These are phyloP conservation scores for Zasmidium citrigriseum DNA, from an alignment of 2,329 filamentous ascomycete species.

Conservation along the genomic window DNA sequence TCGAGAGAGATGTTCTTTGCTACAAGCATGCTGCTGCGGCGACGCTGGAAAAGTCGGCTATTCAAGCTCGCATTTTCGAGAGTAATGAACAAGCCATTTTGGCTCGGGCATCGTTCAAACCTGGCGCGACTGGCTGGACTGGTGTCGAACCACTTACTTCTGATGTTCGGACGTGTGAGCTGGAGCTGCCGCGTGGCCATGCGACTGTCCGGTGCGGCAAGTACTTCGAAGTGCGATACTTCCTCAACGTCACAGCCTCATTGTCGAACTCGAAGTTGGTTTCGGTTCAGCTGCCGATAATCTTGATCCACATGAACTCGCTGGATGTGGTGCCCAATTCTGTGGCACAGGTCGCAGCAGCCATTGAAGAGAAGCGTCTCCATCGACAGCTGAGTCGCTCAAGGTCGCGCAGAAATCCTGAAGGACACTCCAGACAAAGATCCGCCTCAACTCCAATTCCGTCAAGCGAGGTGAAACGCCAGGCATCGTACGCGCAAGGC, in stretches of 20 bases:
- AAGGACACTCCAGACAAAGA: conserved; percentile 19
- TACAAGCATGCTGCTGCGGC: conserved; percentile 53
- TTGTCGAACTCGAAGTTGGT: conserved; percentile 51
- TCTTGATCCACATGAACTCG: conserved; percentile 60
- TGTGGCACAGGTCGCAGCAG: conserved; percentile 56
- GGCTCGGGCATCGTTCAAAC: conserved; percentile 45
- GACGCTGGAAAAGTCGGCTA: conserved; percentile 51
- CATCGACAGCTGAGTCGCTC: conserved; percentile 19
- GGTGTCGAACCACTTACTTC: conserved; percentile 49
- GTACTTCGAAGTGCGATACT: conserved; percentile 59
- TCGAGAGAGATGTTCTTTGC: conserved; percentile 53
- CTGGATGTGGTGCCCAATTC: conserved; percentile 58
- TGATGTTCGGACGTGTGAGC: conserved; percentile 51
- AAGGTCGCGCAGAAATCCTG: conserved; percentile 7
- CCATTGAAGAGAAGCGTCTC: conserved; percentile 52
- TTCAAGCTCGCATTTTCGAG: conserved; percentile 55
- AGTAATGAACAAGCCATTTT: conserved; percentile 52
- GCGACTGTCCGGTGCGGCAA: conserved; percentile 55
- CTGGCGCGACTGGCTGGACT: conserved; percentile 47
- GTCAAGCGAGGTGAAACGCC: conserved; percentile 29
- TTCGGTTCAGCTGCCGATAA: conserved; percentile 56
- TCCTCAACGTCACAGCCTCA: conserved; percentile 53
- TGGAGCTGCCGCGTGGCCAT: conserved; percentile 53
- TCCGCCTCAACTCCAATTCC: conserved; percentile 30
- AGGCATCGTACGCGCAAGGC: conserved; percentile 48